Base-by-base conservation (phyloP, 352 stramenopile genomes). In the Paralagenidium karlingii region DNA sequence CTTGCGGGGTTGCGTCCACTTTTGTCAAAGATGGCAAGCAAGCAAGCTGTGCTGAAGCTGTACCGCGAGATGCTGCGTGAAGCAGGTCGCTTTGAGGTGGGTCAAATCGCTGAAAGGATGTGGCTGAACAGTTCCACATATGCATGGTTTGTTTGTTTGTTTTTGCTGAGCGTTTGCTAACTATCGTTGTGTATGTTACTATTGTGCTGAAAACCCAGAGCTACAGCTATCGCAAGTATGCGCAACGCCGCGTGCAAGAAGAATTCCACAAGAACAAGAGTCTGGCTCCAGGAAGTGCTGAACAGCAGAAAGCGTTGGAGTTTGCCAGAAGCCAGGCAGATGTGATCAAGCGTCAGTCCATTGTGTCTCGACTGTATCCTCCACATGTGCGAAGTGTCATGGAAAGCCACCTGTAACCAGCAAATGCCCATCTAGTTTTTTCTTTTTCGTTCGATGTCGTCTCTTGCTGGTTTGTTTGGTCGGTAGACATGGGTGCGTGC, bases 151-250 rank as follows among this genome's bases (percentile, higher is more conserved):
- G 31, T 44, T 36, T 33, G 4, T 45, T 2, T 46, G 22, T 0
- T 4, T 3, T 24, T 15, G 13, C 15, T 20, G 36, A 32, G 8
- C 9, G 24, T 53, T 43, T 26, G 11, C 8, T 50, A 36, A 36
- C 30, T n/a, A 44, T 26, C 47, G 21, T 47, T 38, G 27, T 29
- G 16, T 15, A 18, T 52, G 10, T 47, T 34, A 12, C 21, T 39
- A 26, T 12, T 28, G 8, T 24, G 26, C 43, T 3, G 7, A 8
- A 15, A 29, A 24, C 33, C 22, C 32, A 86, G 73, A 67, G 56
- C 40, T 83, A 86, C 58, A 86, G 81, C 60, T 83, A 68, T 60
- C 67, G 73, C 38, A 58, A 55, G 41, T 86, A 86, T 51, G 62
- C 67, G 21, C 41, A 58, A 27, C 67, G 68, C 27, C 73, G 73